phyloP scores from a whole-genome alignment of 768 basidiomycete species.

The Hygrophorus pudorinus region DNA sequence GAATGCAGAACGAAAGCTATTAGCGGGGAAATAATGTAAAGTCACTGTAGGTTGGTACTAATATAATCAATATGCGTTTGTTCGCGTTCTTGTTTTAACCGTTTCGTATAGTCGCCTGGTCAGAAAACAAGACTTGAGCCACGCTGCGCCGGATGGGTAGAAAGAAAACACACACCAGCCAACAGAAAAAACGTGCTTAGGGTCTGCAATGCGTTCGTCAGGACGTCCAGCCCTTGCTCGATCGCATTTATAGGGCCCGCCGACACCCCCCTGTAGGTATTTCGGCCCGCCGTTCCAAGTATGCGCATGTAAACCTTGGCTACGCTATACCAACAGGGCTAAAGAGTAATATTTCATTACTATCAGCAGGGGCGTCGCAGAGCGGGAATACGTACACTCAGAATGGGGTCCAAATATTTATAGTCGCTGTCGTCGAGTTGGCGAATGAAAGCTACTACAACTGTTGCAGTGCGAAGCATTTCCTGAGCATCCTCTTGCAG shows the following conservation, averaged over 20 bases:
- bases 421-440: constrained; percentile 42
- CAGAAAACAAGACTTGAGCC: too few species aligned
- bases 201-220: constrained; percentile 24
- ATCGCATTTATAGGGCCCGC: constrained; percentile 13
- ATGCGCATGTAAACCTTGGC: constrained; percentile 29
- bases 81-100: too few species aligned
- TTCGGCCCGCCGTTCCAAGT: constrained; percentile 15
- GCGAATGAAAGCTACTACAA: constrained; percentile 33
- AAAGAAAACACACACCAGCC: constrained; percentile 19
- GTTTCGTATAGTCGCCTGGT: too few species aligned
- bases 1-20: too few species aligned
- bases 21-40: too few species aligned
- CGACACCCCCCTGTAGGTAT: constrained; percentile 6
- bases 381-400: constrained; percentile 30
- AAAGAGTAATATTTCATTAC: constrained; percentile 1
- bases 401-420: constrained; percentile 41
- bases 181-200: constrained; percentile 26
- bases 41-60: too few species aligned
- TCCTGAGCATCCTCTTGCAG: constrained; percentile 33
- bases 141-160: too few species aligned
- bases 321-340: constrained; percentile 30
- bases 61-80: too few species aligned
- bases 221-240: constrained; percentile 23
- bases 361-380: neutral
- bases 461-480: constrained; percentile 32